Percentiles rank a stretch among this genome's conserved stretches.
Evolutionary conservation across 768 basidiomycete species (phyloP).

Genomic region (Sporobolomyces roseus): DNA sequence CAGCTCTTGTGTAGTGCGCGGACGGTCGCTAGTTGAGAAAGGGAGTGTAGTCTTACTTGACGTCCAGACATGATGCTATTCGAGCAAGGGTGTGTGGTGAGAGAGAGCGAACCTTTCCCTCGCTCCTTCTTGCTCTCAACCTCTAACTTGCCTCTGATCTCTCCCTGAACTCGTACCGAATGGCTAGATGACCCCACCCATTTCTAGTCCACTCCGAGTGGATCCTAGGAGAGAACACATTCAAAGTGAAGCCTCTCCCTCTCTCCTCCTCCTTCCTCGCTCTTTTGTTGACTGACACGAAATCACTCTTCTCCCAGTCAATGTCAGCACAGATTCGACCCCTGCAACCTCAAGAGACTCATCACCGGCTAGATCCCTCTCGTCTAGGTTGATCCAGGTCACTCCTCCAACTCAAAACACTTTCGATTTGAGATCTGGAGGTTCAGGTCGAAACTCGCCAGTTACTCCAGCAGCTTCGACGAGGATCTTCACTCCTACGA

Average conservation of each 20-base stretch:
- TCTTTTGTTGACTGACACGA: neutral
- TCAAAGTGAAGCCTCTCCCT: neutral
- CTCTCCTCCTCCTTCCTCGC: neutral
- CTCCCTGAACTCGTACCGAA: neutral
- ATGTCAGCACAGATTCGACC: neutral
- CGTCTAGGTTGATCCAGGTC: neutral
- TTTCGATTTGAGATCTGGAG: neutral
- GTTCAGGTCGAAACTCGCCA: too few relatives aligned
- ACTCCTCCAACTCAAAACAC: neutral
- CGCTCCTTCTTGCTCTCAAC: neutral
- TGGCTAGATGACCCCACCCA: neutral
- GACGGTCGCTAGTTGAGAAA: too few relatives aligned
- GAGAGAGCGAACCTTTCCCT: neutral
- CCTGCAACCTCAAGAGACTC: neutral
- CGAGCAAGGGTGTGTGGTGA: neutral
- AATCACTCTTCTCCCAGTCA: neutral
- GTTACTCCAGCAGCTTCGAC: too few relatives aligned
- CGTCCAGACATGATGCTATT: constrained; percentile 28
- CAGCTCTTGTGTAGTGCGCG: too few relatives aligned
- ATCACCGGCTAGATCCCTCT: neutral
- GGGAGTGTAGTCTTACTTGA: constrained; percentile 6
- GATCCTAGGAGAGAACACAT: neutral
- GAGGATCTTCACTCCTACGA: neutral
- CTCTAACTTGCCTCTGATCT: neutral
- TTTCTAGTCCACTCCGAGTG: neutral